Conservation (phyloP, 495 filamentous ascomycete genomes). For the Oleoguttula mirabilis region DNA sequence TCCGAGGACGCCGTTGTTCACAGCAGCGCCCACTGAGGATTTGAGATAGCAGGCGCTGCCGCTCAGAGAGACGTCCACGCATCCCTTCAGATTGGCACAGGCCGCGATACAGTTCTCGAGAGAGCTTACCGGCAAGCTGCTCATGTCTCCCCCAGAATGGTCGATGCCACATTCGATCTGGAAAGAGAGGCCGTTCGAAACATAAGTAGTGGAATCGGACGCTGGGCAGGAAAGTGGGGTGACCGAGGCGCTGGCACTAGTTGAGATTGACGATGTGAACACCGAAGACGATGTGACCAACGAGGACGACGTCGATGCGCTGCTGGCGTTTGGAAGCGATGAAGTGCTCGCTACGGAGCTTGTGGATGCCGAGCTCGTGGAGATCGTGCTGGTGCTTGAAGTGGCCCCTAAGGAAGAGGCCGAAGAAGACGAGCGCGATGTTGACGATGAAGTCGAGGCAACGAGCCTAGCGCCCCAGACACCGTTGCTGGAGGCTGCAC, state of each 20-base stretch:
- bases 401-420: neutral
- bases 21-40: constrained; percentile 1
- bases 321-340: neutral
- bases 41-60: constrained; percentile 18
- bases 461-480: constrained; percentile 12
- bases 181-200: constrained; percentile 2
- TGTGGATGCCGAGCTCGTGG: neutral
- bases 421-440: neutral
- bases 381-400: neutral
- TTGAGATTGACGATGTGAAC: neutral
- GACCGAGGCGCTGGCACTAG: neutral
- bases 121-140: neutral
- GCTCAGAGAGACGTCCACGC: constrained; percentile 15
- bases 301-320: neutral
- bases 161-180: constrained; percentile 16
- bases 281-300: neutral
- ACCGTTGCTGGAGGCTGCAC: constrained; percentile 1
- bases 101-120: constrained; percentile 12
- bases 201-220: constrained; percentile 6
- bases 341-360: neutral
- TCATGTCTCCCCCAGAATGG: constrained; percentile 13
- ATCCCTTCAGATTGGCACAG: constrained; percentile 10
- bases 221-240: constrained; percentile 2
- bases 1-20: constrained; percentile 9
- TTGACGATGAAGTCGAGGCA: neutral